phyloP scores from a whole-genome alignment of 768 basidiomycete species.

The Suillus bovinus region DNA sequence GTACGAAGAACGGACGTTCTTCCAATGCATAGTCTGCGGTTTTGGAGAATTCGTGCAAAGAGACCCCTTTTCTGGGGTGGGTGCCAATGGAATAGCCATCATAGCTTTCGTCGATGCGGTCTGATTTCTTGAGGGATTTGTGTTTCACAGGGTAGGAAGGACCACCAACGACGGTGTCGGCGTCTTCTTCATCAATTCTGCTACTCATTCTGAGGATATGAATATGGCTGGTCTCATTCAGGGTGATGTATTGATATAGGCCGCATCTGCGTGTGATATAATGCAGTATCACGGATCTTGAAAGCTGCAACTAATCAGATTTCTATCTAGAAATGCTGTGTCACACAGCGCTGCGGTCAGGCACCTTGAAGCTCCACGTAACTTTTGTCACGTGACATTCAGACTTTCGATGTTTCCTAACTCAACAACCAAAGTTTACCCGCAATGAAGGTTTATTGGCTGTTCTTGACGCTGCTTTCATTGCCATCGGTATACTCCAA shows the following conservation, averaged over 20 bases:
- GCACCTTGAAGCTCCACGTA: constrained; percentile 1
- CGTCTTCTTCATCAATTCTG: constrained; percentile 40
- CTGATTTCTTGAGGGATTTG: constrained; percentile 21
- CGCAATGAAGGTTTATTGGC: constrained; percentile 26
- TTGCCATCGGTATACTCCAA: constrained; percentile 19
- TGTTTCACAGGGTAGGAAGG: constrained; percentile 25
- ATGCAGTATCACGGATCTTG: no score
- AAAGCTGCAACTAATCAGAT: no score
- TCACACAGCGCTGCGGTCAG: no score
- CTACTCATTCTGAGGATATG: constrained; percentile 24
- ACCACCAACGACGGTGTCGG: constrained; percentile 46
- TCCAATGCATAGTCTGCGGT: constrained; percentile 51
- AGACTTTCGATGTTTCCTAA: no score
- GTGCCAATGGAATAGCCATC: constrained; percentile 10
- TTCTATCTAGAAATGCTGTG: no score
- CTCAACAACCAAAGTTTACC: constrained; percentile 1
- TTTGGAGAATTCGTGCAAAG: constrained; percentile 43
- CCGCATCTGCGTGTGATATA: no score
- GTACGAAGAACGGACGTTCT: constrained; percentile 70
- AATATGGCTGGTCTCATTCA: neutral
- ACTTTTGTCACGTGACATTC: constrained; percentile 16
- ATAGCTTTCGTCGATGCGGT: constrained; percentile 21
- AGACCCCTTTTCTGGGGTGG: constrained; percentile 17
- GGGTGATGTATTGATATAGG: no score
- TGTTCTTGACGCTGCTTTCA: constrained; percentile 28